A percentile compares a stretch with the other conserved stretches of the same genome.
These are phyloP conservation scores for Davidsoniella neocaledoniae DNA, from an alignment of 2,329 filamentous ascomycete species.

Conservation along the genomic window DNA sequence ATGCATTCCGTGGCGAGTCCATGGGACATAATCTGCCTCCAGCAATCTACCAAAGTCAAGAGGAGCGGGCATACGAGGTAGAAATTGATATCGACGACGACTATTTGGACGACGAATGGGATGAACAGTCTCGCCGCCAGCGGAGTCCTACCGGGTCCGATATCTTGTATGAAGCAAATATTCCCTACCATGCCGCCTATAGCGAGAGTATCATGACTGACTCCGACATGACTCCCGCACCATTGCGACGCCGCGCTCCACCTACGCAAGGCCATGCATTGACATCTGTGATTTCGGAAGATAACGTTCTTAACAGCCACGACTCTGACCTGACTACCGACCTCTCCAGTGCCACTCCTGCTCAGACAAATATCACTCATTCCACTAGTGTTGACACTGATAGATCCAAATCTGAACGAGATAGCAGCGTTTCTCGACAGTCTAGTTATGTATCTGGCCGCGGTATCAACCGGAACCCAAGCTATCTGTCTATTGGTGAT, in stretches of 20 bases:
- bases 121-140: constrained; percentile 12
- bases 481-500: constrained; percentile 5
- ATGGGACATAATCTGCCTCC: constrained; percentile 28
- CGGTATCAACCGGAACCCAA: constrained; percentile 2
- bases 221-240: constrained; percentile 14
- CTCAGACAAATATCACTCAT: constrained; percentile 36
- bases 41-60: constrained; percentile 31
- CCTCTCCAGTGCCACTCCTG: constrained; percentile 14
- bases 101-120: constrained; percentile 16
- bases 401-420: constrained; percentile 20
- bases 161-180: constrained; percentile 4
- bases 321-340: constrained; percentile 32
- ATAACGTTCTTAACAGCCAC: constrained; percentile 28
- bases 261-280: constrained; percentile 41
- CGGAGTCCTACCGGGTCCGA: constrained; percentile 5
- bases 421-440: constrained; percentile 4
- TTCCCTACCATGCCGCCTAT: constrained; percentile 2
- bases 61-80: constrained; percentile 22
- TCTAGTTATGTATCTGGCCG: constrained; percentile 4
- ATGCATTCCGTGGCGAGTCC: constrained; percentile 47
- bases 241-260: constrained; percentile 24
- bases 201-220: constrained; percentile 9
- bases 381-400: constrained; percentile 32
- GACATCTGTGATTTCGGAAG: constrained; percentile 40
- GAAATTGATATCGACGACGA: constrained; percentile 15